Percentiles rank a stretch among this genome's conserved stretches.
These are phyloP conservation scores for Fraxinus paxiana DNA, from an alignment of 305 asterid genomes.

Conservation along the genomic window DNA sequence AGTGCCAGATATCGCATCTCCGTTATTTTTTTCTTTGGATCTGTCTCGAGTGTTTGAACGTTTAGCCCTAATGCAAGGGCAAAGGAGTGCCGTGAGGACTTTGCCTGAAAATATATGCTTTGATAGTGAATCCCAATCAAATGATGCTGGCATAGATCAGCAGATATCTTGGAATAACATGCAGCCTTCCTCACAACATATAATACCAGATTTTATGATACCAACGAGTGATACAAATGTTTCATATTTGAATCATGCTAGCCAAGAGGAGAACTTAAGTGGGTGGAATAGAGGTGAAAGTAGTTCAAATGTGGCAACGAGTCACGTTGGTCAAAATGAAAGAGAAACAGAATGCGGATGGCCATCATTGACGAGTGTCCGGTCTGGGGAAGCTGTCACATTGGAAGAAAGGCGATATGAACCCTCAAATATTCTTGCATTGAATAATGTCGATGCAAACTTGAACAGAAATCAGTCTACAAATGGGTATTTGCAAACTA, in stretches of 20 bases:
- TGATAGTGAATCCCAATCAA: conserved; percentile 59
- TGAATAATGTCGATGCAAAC: conserved; percentile 37
- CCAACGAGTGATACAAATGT: conserved; percentile 35
- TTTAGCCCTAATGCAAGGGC: conserved; percentile 78
- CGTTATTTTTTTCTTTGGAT: neutral
- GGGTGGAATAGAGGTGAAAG: conserved; percentile 67
- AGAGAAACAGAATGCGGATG: conserved; percentile 45
- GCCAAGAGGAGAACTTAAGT: conserved; percentile 41
- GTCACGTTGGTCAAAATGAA: conserved; percentile 41
- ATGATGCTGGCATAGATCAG: conserved; percentile 57
- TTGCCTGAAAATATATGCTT: conserved; percentile 64
- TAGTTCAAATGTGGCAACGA: conserved; percentile 50
- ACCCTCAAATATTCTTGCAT: conserved; percentile 39
- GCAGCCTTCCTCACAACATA: conserved; percentile 48
- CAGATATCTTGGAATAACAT: conserved; percentile 62
- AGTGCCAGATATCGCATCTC: conserved; percentile 14
- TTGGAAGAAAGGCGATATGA: conserved; percentile 37
- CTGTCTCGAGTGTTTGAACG: conserved; percentile 20
- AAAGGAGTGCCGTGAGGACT: conserved; percentile 56
- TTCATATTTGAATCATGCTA: conserved; percentile 34
- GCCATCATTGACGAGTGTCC: conserved; percentile 28
- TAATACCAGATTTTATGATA: conserved; percentile 44
- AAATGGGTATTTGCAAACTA: conserved; percentile 34
- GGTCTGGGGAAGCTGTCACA: conserved; percentile 34
- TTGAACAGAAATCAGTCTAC: conserved; percentile 29